phyloP scores from a whole-genome alignment of 371 early-diverging fungal species.

The Rhizopus delemar region DNA sequence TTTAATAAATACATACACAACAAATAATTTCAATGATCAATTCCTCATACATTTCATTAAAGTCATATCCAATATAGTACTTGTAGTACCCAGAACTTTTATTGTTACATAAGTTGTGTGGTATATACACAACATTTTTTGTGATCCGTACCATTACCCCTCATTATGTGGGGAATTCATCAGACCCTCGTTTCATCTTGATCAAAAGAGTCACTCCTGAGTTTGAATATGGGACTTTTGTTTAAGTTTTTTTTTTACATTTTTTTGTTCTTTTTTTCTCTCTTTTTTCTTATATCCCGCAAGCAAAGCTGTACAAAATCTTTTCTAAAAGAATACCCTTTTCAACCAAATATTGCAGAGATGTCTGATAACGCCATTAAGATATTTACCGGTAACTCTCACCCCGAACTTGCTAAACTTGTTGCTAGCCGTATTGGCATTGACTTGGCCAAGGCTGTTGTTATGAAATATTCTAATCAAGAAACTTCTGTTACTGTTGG shows the following conservation, averaged over 20 bases:
- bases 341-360: not conserved
- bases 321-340: not conserved
- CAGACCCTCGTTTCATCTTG: not conserved
- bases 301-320: not conserved
- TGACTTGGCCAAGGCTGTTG: slow-evolving; percentile 86
- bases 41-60: too few relatives aligned
- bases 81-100: too few relatives aligned
- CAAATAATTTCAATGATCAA: too few relatives aligned
- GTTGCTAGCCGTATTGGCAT: slow-evolving; percentile 89
- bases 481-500: slow-evolving; percentile 96
- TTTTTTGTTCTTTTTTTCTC: slow-evolving; percentile 3
- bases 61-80: too few relatives aligned
- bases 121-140: not conserved
- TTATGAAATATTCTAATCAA: slow-evolving; percentile 94
- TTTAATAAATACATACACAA: not conserved
- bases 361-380: slow-evolving; percentile 72
- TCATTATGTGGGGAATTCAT: too few relatives aligned
- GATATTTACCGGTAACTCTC: slow-evolving; percentile 96
- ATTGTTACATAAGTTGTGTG: not conserved
- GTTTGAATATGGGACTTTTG: slow-evolving; percentile 13
- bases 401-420: slow-evolving; percentile 87
- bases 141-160: too few relatives aligned
- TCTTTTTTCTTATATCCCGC: not conserved
- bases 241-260: slow-evolving; percentile 11
- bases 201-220: slow-evolving; percentile 10